Conservation (phyloP, 2,329 filamentous ascomycete species). For the Ophiostoma tasmaniense region DNA sequence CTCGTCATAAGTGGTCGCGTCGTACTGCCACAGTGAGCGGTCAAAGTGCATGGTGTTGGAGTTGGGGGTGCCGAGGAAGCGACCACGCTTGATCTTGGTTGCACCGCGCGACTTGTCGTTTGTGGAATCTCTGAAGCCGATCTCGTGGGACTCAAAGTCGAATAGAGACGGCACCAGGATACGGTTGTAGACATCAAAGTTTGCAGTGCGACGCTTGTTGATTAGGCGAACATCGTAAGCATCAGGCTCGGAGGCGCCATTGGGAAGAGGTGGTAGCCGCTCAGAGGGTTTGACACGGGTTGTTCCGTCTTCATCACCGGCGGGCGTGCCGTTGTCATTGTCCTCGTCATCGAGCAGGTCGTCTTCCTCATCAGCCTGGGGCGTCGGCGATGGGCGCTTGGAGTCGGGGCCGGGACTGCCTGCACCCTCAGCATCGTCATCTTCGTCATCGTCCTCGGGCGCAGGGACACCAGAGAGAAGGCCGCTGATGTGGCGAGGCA, state of each 20-base stretch:
- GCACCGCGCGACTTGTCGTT: conserved; percentile 48
- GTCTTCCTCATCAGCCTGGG: conserved; percentile 16
- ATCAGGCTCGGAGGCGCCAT: conserved; percentile 40
- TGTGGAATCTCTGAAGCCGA: conserved; percentile 51
- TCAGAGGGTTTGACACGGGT: conserved; percentile 18
- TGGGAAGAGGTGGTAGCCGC: conserved; percentile 27
- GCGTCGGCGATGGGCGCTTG: conserved; percentile 13
- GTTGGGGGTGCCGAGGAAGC: conserved; percentile 46
- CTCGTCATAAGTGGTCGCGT: conserved; percentile 40
- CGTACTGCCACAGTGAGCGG: conserved; percentile 44
- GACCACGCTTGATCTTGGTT: conserved; percentile 44
- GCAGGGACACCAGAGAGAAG: conserved; percentile 29
- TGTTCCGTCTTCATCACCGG: conserved; percentile 21
- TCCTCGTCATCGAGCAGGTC: conserved; percentile 16
- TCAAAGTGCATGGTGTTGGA: conserved; percentile 47
- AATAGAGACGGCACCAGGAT: conserved; percentile 44
- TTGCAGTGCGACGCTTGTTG: conserved; percentile 31
- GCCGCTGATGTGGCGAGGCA: conserved; percentile 35
- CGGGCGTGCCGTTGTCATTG: conserved; percentile 12
- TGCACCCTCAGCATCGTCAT: conserved; percentile 19
- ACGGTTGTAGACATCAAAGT: conserved; percentile 39
- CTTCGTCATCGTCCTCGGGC: conserved; percentile 22
- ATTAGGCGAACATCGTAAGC: conserved; percentile 44
- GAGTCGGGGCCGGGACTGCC: conserved; percentile 10
- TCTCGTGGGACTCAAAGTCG: conserved; percentile 44